Evolutionary conservation across 768 basidiomycete species (phyloP).

Genomic region (Porphyrellus cyaneotinctus): DNA sequence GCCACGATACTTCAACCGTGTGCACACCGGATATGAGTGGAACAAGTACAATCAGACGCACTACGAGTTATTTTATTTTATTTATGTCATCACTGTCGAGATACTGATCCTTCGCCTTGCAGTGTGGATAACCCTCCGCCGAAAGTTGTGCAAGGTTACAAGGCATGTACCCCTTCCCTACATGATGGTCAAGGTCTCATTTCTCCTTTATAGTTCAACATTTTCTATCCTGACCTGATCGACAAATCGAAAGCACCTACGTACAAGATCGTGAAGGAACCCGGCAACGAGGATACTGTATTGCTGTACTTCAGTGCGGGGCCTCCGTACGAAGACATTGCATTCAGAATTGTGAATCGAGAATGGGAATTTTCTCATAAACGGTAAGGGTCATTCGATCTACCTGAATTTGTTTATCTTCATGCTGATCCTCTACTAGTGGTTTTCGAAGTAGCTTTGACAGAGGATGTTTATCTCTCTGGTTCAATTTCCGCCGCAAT

Average conservation of each 20-base stretch:
- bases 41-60: constrained; percentile 99
- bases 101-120: constrained; percentile 14
- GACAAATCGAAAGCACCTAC: constrained; percentile 97
- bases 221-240: constrained; percentile 99
- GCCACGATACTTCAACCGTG: constrained; percentile 97
- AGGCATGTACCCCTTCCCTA: constrained; percentile 42
- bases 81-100: background rate
- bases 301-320: constrained; percentile 92
- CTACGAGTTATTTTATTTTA: constrained; percentile 65
- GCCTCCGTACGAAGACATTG: constrained; percentile 98
- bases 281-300: constrained; percentile 93
- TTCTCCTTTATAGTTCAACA: constrained; percentile 64
- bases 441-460: constrained; percentile 98
- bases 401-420: constrained; percentile 7
- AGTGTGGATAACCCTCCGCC: constrained; percentile 98
- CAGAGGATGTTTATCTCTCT: constrained; percentile 89
- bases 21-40: constrained; percentile 99
- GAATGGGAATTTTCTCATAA: constrained; percentile 99
- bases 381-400: constrained; percentile 46
- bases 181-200: constrained; percentile 3
- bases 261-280: constrained; percentile 92
- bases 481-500: constrained; percentile 95
- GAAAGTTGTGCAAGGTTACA: constrained; percentile 99
- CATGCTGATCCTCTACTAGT: constrained; percentile 37
- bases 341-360: constrained; percentile 94